A percentile compares a stretch with the other conserved stretches of the same genome.
Evolutionary conservation across 345 rosid genomes (phyloP).

Genomic region (Carallia pectinifolia): DNA sequence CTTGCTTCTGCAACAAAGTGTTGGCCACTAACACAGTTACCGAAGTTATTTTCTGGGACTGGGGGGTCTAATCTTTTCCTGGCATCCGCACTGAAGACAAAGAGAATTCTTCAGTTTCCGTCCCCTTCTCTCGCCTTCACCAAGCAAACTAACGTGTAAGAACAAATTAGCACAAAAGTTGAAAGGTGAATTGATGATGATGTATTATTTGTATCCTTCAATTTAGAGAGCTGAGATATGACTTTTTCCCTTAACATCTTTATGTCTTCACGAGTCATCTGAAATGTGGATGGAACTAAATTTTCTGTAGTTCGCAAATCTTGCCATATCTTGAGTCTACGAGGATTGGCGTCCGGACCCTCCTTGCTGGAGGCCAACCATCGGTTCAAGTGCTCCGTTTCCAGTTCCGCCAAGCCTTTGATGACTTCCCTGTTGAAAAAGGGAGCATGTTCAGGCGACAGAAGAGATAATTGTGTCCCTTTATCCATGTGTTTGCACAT

Average conservation of each 20-base stretch:
- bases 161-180: background rate
- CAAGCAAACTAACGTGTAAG: background rate
- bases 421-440: constrained; percentile 3
- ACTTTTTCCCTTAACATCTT: background rate
- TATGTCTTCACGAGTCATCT: background rate
- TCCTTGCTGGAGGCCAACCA: background rate
- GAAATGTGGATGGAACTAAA: constrained; percentile 8
- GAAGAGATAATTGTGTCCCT: background rate
- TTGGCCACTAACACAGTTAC: constrained; percentile 3
- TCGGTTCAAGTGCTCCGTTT: background rate
- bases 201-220: too few species aligned
- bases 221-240: too few species aligned
- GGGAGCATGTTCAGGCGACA: constrained; percentile 14
- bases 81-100: constrained; percentile 1
- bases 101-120: background rate
- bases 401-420: background rate
- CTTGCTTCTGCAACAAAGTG: background rate
- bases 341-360: background rate
- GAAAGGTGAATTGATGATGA: background rate
- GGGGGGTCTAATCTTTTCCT: constrained; percentile 7
- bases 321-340: constrained; percentile 5
- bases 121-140: background rate
- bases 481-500: background rate
- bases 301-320: background rate
- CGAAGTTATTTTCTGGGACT: constrained; percentile 7